Base-by-base conservation (phyloP, 2,329 filamentous ascomycete genomes). In the Lasiodiplodia sp. region DNA sequence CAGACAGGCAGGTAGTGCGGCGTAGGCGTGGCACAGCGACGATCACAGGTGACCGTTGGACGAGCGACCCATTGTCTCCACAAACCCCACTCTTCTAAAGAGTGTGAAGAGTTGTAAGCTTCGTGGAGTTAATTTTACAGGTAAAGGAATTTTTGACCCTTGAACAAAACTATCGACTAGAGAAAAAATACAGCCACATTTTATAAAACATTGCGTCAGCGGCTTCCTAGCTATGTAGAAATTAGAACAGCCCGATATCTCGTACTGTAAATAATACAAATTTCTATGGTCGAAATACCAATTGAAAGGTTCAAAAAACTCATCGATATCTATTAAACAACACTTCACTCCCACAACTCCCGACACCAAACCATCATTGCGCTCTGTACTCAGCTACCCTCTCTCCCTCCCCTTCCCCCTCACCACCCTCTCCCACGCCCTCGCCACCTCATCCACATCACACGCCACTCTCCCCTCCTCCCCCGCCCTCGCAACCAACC, bases 371-470 rank as follows among this genome's bases (percentile, higher is more conserved):
- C 31, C 8, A 34, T 7, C 40, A 44, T 14, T n/a, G 16, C 40
- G 40, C 40, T 6, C 16, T 6, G 14, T 3, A 16, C 3, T 44
- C 31, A 34, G 6, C 31, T 34, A 2, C 18, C 23, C 4, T 31
- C 56, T 7, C 21, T 31, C 56, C 14, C 21, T 60, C 16, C 37
- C 56, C 38, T 60, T 60, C 12, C 56, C 37, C 23, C 28, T 60
- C 12, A 60, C 14, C 56, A 2, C 23, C 38, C 38, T 25, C 56
- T 60, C 56, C 56, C 56, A 60, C 56, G 23, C 56, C 37, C 56
- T 60, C 56, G 18, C 3, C 37, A 60, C 14, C 37, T n/a, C 37
- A 2, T 37, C 56, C 34, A 1, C 37, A 25, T 23, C 56, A 14
- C 23, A 21, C 3, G 23, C 49, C 44, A 3, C 40, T 16, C 6